Percentiles rank a stretch among this genome's conserved stretches.
Evolutionary conservation across 2,329 filamentous ascomycete genomes (phyloP).

Genomic region (Fusarium sp.): DNA sequence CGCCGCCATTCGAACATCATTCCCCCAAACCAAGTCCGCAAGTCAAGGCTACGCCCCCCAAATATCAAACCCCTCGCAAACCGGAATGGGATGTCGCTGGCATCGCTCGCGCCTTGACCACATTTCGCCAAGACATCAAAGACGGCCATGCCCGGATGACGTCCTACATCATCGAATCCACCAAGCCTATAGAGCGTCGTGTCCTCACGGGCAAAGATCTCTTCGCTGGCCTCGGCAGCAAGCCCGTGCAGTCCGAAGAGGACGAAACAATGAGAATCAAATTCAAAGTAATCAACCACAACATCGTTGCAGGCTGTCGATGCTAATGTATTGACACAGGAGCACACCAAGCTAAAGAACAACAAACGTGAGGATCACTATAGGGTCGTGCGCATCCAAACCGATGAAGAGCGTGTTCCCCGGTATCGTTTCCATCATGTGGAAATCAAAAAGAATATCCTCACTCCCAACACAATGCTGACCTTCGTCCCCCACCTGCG

Average conservation of each 20-base stretch:
- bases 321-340: conserved; percentile 53
- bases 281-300: conserved; percentile 61
- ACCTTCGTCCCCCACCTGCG: conserved; percentile 73
- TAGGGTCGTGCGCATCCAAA: conserved; percentile 63
- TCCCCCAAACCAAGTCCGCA: conserved; percentile 23
- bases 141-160: conserved; percentile 63
- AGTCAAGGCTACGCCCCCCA: conserved; percentile 33
- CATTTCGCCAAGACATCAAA: conserved; percentile 61
- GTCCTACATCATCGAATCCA: conserved; percentile 62
- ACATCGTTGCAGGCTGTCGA: neutral
- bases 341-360: conserved; percentile 61
- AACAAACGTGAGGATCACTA: conserved; percentile 62
- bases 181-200: conserved; percentile 58
- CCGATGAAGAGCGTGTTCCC: conserved; percentile 68
- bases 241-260: conserved; percentile 55
- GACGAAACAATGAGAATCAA: conserved; percentile 64
- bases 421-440: conserved; percentile 73
- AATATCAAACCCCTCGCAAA: conserved; percentile 42
- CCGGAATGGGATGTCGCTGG: conserved; percentile 61
- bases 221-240: conserved; percentile 62
- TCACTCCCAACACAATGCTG: conserved; percentile 73
- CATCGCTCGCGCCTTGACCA: conserved; percentile 59
- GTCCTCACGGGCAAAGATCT: conserved; percentile 62
- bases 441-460: conserved; percentile 72
- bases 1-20: conserved; percentile 40